Evolutionary conservation across 1,139 yeast genomes (phyloP).

Genomic region (Pichia sp.): DNA sequence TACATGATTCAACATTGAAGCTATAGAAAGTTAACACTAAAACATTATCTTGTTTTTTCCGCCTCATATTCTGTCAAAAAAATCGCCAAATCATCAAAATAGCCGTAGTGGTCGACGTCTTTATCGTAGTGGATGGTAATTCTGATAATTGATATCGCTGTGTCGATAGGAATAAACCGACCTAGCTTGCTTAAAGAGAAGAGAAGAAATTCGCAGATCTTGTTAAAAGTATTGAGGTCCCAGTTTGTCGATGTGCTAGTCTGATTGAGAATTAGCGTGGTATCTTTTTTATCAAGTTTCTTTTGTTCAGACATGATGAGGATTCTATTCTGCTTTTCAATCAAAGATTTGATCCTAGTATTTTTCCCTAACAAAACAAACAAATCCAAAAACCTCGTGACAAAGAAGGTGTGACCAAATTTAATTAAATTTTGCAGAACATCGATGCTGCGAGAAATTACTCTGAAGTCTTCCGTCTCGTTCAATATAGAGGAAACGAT

Average conservation of each 20-base stretch:
- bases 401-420: conserved; percentile 48
- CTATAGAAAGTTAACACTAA: not conserved
- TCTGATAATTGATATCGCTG: conserved; percentile 21
- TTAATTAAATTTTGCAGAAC: conserved; percentile 38
- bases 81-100: conserved; percentile 24
- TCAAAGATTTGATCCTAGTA: not conserved
- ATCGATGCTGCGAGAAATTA: conserved; percentile 35
- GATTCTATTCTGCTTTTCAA: not conserved
- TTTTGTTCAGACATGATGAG: not conserved
- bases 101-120: conserved; percentile 26
- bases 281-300: not conserved
- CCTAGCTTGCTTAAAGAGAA: conserved; percentile 31
- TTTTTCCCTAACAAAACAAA: conserved; percentile 22
- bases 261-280: conserved; percentile 12
- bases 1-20: no score
- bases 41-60: not conserved
- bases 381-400: conserved; percentile 42
- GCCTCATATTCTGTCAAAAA: conserved; percentile 3
- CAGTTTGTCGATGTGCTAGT: conserved; percentile 33
- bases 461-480: conserved; percentile 35
- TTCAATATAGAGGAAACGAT: conserved; percentile 39
- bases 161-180: conserved; percentile 30
- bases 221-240: conserved; percentile 29
- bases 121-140: conserved; percentile 21
- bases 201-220: conserved; percentile 28